Evolutionary conservation across 306 rosid genomes (phyloP).

Genomic region (Malus fusca): DNA sequence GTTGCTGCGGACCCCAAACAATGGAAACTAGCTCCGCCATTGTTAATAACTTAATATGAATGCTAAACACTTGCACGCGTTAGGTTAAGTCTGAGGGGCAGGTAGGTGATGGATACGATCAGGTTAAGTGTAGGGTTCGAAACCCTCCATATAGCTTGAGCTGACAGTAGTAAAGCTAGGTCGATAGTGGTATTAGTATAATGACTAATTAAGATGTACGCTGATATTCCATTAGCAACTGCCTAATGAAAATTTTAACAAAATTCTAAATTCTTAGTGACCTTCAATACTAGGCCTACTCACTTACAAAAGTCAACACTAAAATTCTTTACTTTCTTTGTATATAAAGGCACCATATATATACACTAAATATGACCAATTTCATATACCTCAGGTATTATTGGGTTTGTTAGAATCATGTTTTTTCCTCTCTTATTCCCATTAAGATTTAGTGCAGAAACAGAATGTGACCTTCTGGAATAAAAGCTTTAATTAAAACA

Average conservation of each 20-base stretch:
- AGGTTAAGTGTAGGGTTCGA: neutral
- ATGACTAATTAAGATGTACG: neutral
- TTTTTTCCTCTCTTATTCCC: neutral
- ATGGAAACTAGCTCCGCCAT: no score
- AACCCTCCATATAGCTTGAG: neutral
- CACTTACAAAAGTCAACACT: neutral
- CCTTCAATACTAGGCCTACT: neutral
- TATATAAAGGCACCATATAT: neutral
- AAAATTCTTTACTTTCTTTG: neutral
- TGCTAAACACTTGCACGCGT: no score
- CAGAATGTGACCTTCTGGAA: neutral
- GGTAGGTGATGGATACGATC: neutral
- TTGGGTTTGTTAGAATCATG: constrained; percentile 3
- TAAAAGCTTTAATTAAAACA: neutral
- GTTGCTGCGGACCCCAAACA: no score
- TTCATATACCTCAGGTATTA: neutral
- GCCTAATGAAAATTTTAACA: neutral
- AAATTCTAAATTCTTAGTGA: neutral
- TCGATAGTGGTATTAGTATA: neutral
- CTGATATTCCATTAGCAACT: neutral
- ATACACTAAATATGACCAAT: neutral
- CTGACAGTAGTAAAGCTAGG: neutral
- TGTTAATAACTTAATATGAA: no score
- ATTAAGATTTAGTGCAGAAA: neutral
- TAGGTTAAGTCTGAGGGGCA: neutral